Evolutionary conservation across 805 yeast genomes (phyloP).

Genomic region (Lipomyces chichibuensis): DNA sequence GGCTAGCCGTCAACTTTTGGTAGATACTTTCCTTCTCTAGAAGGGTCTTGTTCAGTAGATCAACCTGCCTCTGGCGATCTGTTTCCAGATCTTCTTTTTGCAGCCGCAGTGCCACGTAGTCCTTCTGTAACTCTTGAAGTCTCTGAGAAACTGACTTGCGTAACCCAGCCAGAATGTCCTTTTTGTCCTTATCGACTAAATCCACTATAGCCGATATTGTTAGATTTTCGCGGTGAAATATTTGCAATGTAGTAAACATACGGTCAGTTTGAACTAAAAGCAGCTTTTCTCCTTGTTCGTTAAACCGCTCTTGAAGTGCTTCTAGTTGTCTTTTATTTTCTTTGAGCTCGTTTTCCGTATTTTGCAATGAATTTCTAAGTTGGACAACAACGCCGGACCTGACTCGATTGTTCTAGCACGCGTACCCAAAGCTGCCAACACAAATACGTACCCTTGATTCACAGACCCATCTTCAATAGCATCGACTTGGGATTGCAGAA

Average conservation of each 20-base stretch:
- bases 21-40: slow-evolving; percentile 28
- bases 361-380: slow-evolving; percentile 5
- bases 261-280: slow-evolving; percentile 12
- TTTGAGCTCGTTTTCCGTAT: slow-evolving; percentile 2
- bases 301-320: neutral
- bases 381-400: neutral
- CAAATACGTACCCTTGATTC: slow-evolving; percentile 2
- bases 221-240: neutral
- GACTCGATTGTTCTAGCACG: neutral
- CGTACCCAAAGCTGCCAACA: neutral
- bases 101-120: slow-evolving; percentile 10
- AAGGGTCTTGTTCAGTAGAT: slow-evolving; percentile 17
- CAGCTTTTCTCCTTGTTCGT: slow-evolving; percentile 8
- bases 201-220: slow-evolving; percentile 4
- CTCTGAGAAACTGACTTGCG: slow-evolving; percentile 15
- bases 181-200: slow-evolving; percentile 26
- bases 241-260: neutral
- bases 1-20: slow-evolving; percentile 23
- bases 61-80: slow-evolving; percentile 8
- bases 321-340: slow-evolving; percentile 4
- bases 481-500: slow-evolving; percentile 20
- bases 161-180: slow-evolving; percentile 12
- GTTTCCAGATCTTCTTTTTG: slow-evolving; percentile 12
- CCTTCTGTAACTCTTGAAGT: slow-evolving; percentile 16
- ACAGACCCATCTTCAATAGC: slow-evolving; percentile 14